Conservation (phyloP, 2,329 filamentous ascomycete species). For the Monilinia laxa region DNA sequence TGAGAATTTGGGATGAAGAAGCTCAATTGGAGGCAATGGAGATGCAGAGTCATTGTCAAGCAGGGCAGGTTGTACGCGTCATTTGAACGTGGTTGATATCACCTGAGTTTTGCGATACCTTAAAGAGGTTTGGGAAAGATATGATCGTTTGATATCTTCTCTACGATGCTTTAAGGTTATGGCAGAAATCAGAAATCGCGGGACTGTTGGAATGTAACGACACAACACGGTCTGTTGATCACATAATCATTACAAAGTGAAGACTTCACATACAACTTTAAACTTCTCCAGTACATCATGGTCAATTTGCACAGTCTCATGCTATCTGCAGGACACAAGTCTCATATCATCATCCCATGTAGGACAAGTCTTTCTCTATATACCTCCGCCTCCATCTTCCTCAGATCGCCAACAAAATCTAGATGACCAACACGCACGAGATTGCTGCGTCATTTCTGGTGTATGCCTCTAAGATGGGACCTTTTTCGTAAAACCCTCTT, state of each 20-base stretch:
- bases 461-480: too few relatives aligned
- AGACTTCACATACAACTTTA: too few relatives aligned
- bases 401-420: constrained; percentile 1
- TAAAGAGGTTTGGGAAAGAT: neutral
- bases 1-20: too few relatives aligned
- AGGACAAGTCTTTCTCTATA: neutral
- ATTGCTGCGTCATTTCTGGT: neutral
- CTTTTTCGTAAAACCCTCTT: too few relatives aligned
- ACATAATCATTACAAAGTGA: too few relatives aligned
- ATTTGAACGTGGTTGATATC: neutral
- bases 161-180: too few relatives aligned
- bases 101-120: neutral
- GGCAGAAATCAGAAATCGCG: too few relatives aligned
- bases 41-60: too few relatives aligned
- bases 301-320: neutral
- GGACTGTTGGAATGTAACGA: too few relatives aligned
- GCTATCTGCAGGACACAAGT: neutral
- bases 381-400: neutral
- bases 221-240: too few relatives aligned
- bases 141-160: neutral
- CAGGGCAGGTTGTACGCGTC: too few relatives aligned
- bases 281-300: neutral
- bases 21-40: too few relatives aligned
- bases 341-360: neutral
- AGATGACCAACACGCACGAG: neutral